These are phyloP conservation scores for Blastobotrys persicus DNA, from an alignment of 1,139 yeast species.

Conservation along the genomic window DNA sequence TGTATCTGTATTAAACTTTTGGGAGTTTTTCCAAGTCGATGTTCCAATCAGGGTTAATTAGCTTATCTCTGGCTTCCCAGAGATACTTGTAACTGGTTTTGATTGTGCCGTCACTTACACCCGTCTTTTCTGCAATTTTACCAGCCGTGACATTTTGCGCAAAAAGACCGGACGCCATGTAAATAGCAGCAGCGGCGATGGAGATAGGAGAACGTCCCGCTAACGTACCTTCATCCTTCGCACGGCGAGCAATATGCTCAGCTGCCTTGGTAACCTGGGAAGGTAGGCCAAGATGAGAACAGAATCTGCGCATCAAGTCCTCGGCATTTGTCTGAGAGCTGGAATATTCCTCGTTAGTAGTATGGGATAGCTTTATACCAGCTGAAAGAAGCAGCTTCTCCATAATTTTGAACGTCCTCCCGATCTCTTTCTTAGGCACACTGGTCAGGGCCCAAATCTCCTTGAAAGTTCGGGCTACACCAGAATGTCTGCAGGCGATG, in stretches of 20 bases:
- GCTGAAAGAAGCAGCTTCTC: conserved; percentile 55
- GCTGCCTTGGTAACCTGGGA: conserved; percentile 90
- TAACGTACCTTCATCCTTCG: conserved; percentile 87
- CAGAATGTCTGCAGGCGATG: conserved; percentile 92
- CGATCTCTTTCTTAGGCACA: conserved; percentile 93
- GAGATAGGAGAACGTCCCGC: conserved; percentile 98
- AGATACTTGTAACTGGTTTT: conserved; percentile 86
- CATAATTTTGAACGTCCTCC: conserved; percentile 70
- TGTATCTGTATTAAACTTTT: conserved; percentile 32
- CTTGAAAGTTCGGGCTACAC: conserved; percentile 91
- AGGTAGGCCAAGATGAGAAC: conserved; percentile 87
- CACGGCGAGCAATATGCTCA: conserved; percentile 83
- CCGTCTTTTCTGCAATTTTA: conserved; percentile 89
- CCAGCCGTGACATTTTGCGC: conserved; percentile 64
- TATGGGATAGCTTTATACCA: conserved; percentile 35
- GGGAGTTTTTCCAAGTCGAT: conserved; percentile 64
- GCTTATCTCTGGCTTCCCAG: conserved; percentile 67
- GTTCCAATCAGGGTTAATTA: conserved; percentile 80
- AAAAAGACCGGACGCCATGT: conserved; percentile 84
- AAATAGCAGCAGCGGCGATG: conserved; percentile 95
- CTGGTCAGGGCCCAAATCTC: conserved; percentile 95
- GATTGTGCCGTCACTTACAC: conserved; percentile 96
- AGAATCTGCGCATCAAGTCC: conserved; percentile 91
- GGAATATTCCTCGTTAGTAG: conserved; percentile 43
- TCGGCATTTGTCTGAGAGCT: conserved; percentile 91